A percentile compares a stretch with the other conserved stretches of the same genome.
These are phyloP conservation scores for Fusarium denticulatum DNA, from an alignment of 2,329 filamentous ascomycete genomes.

Conservation along the genomic window DNA sequence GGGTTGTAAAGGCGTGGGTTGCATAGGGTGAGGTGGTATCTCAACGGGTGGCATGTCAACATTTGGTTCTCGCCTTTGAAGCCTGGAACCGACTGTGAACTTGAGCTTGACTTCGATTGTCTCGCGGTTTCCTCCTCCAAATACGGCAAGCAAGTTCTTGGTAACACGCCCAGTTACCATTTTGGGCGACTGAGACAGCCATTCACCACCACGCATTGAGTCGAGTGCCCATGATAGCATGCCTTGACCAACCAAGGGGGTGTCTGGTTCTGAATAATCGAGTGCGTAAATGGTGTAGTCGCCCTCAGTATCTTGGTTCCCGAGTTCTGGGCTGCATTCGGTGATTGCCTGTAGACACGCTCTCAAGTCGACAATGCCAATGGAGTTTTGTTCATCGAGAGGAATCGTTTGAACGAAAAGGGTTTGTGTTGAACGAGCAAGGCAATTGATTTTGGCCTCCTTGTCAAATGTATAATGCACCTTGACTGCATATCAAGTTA, in stretches of 20 bases:
- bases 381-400: constrained; percentile 80
- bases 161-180: constrained; percentile 91
- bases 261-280: constrained; percentile 95
- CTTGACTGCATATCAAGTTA: constrained; percentile 73
- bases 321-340: constrained; percentile 83
- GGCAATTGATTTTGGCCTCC: constrained; percentile 86
- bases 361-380: constrained; percentile 88
- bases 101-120: constrained; percentile 94
- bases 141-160: constrained; percentile 84
- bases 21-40: not conserved
- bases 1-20: not conserved
- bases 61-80: constrained; percentile 46
- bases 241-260: constrained; percentile 92
- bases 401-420: constrained; percentile 82
- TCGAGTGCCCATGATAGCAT: constrained; percentile 87
- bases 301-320: constrained; percentile 73
- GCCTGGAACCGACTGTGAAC: constrained; percentile 78
- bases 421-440: constrained; percentile 84
- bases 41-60: constrained; percentile 38
- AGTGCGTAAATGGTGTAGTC: constrained; percentile 98
- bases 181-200: constrained; percentile 68
- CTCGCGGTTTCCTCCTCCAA: constrained; percentile 84
- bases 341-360: constrained; percentile 86
- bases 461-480: constrained; percentile 96
- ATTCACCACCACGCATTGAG: constrained; percentile 47